These are phyloP conservation scores for Diaporthe eres DNA, from an alignment of 2,329 filamentous ascomycete species.

Conservation along the genomic window DNA sequence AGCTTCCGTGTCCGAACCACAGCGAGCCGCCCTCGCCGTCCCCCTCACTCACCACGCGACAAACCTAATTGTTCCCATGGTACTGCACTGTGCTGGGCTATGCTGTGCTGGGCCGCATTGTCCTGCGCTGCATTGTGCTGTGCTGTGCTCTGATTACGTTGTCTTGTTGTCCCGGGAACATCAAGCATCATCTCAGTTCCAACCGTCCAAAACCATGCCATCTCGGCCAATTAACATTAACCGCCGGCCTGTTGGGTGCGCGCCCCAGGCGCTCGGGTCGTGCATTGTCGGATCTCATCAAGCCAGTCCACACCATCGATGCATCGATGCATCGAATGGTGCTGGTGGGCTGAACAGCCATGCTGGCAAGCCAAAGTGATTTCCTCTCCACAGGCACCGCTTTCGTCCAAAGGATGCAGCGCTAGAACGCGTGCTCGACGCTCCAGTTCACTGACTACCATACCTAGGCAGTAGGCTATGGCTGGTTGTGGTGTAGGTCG, in stretches of 20 bases:
- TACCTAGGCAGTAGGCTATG: background rate
- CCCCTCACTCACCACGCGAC: conserved; percentile 2
- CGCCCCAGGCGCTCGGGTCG: conserved; percentile 25
- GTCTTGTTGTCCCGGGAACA: background rate
- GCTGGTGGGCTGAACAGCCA: background rate
- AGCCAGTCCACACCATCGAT: conserved; percentile 14
- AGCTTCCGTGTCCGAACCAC: conserved; percentile 16
- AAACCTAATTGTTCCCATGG: conserved; percentile 1
- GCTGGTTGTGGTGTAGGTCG: conserved; percentile 11
- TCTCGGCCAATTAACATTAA: conserved; percentile 40
- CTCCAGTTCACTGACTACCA: background rate
- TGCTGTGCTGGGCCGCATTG: background rate
- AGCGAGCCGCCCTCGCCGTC: conserved; percentile 3
- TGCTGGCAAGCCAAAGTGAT: background rate
- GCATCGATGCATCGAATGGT: background rate
- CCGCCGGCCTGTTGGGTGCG: conserved; percentile 5
- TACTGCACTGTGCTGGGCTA: background rate
- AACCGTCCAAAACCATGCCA: conserved; percentile 23
- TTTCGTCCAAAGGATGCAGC: conserved; percentile 28
- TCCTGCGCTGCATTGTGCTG: background rate
- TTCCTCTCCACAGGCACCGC: conserved; percentile 20
- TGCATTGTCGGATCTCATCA: conserved; percentile 30
- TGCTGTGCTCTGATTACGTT: background rate
- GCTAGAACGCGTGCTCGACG: conserved; percentile 15
- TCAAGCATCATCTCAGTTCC: conserved; percentile 3